Evolutionary conservation across 2,329 filamentous ascomycete genomes (phyloP), one percentile per base, ranked within the genome.

Genomic region (Alternaria brassicicola): DNA sequence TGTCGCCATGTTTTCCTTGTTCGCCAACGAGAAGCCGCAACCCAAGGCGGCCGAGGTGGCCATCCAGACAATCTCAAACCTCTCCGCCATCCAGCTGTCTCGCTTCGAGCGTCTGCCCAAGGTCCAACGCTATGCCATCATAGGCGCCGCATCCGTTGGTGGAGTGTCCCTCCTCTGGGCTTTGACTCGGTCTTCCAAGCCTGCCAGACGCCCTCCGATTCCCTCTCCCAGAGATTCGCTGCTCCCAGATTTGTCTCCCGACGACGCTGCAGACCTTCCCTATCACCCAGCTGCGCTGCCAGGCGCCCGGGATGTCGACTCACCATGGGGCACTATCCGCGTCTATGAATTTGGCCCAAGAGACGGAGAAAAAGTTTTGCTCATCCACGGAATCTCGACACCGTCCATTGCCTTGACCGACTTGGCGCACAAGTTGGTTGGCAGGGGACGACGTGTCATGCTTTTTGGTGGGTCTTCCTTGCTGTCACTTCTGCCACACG

Each of bases 271-370:
- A 6, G 55, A 68, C 6, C 63, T 82, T 2, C 79, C 81, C 0
- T 92, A 95, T 74, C 90, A 90, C 1, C 86, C 86, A 3, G 84
- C 92, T 74, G 84, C 85, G 15, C 83, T 93, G 13, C 90, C 89
- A 0, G 89, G 90, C 6, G 85, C 80, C 0, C 84, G 90, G 57
- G 86, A 92, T 72, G 86, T 95, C 15, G 72, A 80, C 12, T 89
- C 87, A 4, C 86, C 88, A 3, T 93, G 91, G 71, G 91, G 92
- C 15, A 85, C 80, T 4, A 85, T 91, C 61, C 81, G 88, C 43
- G 88, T 91, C 3, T 94, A 92, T 72, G 92, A 96, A 80, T 95
- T 89, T 84, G 92, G 92, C 0, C 89, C 90, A 0, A 83, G 86
- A 57, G 79, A 84, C 33, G 91, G 91, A 1, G 83, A 86, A 26